Conservation (phyloP, 306 rosid genomes). For the Medicago lupulina region DNA sequence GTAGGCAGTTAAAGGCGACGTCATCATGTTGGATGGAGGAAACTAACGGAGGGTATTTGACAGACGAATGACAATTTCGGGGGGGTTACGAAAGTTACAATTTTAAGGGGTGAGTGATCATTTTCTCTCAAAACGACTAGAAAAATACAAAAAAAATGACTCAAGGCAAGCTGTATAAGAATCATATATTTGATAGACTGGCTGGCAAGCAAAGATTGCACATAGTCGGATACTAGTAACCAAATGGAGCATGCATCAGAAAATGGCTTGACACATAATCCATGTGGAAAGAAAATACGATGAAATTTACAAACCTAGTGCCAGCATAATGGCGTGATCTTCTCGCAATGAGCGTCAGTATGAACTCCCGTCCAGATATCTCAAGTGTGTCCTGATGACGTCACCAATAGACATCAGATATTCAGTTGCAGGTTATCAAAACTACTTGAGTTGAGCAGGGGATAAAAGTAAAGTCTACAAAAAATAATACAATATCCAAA, state of each 20-base stretch:
- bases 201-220: constrained; percentile 30
- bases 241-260: constrained; percentile 6
- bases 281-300: constrained; percentile 12
- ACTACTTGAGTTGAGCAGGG: constrained; percentile 36
- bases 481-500: constrained; percentile 31
- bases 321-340: constrained; percentile 99
- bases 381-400: constrained; percentile 67
- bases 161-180: background rate
- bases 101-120: too few species aligned
- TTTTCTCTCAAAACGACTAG: background rate
- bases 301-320: constrained; percentile 69
- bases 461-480: constrained; percentile 5
- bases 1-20: too few species aligned
- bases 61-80: too few species aligned
- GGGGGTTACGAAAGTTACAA: too few species aligned
- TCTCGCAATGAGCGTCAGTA: constrained; percentile 86
- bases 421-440: constrained; percentile 18
- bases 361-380: constrained; percentile 69
- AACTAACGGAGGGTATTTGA: too few species aligned
- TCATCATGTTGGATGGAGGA: too few species aligned
- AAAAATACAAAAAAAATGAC: constrained; percentile 1
- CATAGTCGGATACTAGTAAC: constrained; percentile 20
- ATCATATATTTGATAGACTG: constrained; percentile 22
- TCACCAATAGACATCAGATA: constrained; percentile 41
- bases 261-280: constrained; percentile 22